Percentiles rank a stretch among this genome's conserved stretches.
Evolutionary conservation across 2,329 filamentous ascomycete genomes (phyloP).

Genomic region (Gnomoniopsis sp.): DNA sequence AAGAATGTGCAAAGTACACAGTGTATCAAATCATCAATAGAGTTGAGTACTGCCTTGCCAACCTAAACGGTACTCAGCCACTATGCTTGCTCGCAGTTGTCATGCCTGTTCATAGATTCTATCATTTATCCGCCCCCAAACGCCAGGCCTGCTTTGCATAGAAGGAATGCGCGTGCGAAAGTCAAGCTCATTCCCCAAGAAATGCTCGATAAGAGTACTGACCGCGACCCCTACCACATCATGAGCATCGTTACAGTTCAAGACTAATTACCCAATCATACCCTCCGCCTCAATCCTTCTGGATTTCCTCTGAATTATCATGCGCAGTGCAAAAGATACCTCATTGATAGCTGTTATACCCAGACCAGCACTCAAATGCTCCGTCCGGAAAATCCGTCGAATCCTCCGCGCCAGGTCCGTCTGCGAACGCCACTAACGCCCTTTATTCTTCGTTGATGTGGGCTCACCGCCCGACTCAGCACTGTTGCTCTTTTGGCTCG

Average conservation of each 20-base stretch:
- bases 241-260: neutral
- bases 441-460: neutral
- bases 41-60: no score
- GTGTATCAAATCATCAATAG: no score
- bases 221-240: neutral
- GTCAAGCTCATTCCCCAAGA: neutral
- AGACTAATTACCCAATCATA: neutral
- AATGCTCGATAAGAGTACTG: neutral
- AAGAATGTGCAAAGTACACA: neutral
- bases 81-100: neutral
- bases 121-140: neutral
- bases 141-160: neutral
- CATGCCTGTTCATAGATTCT: neutral
- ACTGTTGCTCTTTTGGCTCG: neutral
- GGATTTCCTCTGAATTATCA: neutral
- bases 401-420: neutral
- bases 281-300: no score
- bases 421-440: slow-evolving; percentile 2
- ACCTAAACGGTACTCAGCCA: no score
- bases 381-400: neutral
- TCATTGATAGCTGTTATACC: neutral
- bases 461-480: neutral
- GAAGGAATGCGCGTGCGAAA: neutral
- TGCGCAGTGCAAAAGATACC: neutral
- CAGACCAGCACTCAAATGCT: neutral